Conservation (phyloP, 176 grass and related monocot species). For the Ananas comosus region DNA sequence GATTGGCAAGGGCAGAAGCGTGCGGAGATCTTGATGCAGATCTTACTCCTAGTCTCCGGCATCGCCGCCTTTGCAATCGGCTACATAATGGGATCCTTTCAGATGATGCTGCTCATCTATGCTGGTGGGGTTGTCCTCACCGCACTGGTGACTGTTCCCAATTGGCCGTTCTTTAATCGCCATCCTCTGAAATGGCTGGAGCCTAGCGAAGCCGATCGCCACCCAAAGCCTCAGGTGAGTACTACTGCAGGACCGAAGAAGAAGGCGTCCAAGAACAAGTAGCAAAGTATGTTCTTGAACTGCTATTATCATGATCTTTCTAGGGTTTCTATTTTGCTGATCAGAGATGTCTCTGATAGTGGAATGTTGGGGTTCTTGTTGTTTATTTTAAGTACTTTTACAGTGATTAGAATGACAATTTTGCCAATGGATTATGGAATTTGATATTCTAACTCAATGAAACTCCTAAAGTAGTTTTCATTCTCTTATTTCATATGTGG, state of each 20-base stretch:
- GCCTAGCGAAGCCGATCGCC: constrained; percentile 50
- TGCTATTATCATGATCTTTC: too few relatives aligned
- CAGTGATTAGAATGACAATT: too few relatives aligned
- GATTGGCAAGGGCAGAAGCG: constrained; percentile 98
- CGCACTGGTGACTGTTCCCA: constrained; percentile 58
- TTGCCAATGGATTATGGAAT: too few relatives aligned
- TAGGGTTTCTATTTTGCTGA: too few relatives aligned
- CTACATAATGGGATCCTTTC: constrained; percentile 55
- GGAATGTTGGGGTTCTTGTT: too few relatives aligned
- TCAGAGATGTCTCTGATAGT: too few relatives aligned
- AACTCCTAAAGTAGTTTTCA: too few relatives aligned
- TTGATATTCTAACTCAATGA: too few relatives aligned
- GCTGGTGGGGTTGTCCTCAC: constrained; percentile 77
- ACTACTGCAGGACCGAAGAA: constrained; percentile 34
- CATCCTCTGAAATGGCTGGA: constrained; percentile 87
- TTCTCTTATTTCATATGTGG: too few relatives aligned
- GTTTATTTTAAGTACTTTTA: too few relatives aligned
- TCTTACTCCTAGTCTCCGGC: constrained; percentile 53
- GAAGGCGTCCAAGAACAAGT: constrained; percentile 76
- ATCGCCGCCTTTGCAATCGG: constrained; percentile 49
- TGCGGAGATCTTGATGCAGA: constrained; percentile 88
- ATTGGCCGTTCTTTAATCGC: constrained; percentile 83
- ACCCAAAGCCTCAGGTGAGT: constrained; percentile 62
- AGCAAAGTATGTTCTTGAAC: not conserved
- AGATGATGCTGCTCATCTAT: constrained; percentile 79